Percentiles rank a stretch among this genome's conserved stretches.
phyloP scores from a whole-genome alignment of 2,329 filamentous ascomycete species.

The Colletotrichum liriopes region DNA sequence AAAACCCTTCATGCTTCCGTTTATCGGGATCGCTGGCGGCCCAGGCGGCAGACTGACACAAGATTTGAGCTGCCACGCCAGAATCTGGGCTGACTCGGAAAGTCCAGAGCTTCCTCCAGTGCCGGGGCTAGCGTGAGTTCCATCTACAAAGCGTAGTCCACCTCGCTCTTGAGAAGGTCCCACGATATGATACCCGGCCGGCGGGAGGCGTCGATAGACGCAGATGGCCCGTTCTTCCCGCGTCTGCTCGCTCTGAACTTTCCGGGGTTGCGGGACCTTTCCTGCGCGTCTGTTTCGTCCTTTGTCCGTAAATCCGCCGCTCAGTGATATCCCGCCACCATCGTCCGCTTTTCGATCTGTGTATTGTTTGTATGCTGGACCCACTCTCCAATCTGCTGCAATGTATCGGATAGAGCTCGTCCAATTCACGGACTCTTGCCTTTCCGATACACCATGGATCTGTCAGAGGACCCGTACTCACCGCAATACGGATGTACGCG shows the following conservation, averaged over 20 bases:
- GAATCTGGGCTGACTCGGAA: conserved; percentile 6
- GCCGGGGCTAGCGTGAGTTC: background rate
- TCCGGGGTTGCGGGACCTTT: conserved; percentile 1
- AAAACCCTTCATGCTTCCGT: background rate
- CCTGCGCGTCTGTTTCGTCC: background rate
- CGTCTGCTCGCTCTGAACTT: background rate
- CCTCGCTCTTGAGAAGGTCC: background rate
- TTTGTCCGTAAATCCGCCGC: conserved; percentile 2
- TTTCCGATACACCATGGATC: conserved; percentile 19
- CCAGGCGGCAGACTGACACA: background rate
- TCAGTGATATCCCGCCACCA: background rate
- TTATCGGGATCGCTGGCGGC: background rate
- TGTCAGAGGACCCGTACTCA: background rate
- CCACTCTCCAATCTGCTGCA: no score
- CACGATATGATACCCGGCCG: background rate
- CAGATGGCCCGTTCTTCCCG: conserved; percentile 12
- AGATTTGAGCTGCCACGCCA: background rate
- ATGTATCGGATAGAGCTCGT: no score
- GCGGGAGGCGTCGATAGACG: background rate
- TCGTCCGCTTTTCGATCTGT: conserved; percentile 14
- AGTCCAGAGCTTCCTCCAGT: no score
- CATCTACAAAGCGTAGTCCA: background rate
- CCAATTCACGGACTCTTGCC: background rate
- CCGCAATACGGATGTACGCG: background rate
- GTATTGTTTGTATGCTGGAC: background rate